Evolutionary conservation across 2,329 filamentous ascomycete genomes (phyloP).

Genomic region (Chaetomiaceae sp.): DNA sequence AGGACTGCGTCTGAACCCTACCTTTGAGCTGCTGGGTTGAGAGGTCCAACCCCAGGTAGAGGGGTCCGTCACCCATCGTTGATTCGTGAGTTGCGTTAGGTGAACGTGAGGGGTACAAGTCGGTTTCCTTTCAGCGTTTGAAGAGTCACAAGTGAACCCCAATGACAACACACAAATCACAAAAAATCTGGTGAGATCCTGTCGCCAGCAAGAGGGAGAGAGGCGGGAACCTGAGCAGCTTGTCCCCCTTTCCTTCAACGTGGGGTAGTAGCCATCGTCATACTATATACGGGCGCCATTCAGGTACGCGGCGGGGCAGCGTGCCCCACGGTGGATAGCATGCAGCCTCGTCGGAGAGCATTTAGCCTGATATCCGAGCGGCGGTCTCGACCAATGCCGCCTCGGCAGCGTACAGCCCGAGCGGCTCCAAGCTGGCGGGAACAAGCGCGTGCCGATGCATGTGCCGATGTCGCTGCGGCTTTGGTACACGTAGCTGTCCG

Average conservation of each 20-base stretch:
- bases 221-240: no score
- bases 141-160: no score
- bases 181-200: no score
- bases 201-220: neutral
- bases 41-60: constrained; percentile 91
- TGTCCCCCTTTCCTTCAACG: constrained; percentile 3
- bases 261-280: constrained; percentile 15
- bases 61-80: constrained; percentile 41
- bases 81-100: no score
- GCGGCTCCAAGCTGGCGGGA: constrained; percentile 6
- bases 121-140: no score
- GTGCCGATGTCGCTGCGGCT: constrained; percentile 12
- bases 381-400: constrained; percentile 16
- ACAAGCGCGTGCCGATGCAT: neutral
- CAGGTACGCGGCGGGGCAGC: constrained; percentile 17
- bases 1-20: constrained; percentile 26
- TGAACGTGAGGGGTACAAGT: neutral
- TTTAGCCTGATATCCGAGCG: constrained; percentile 20
- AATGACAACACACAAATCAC: no score
- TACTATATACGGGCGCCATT: neutral
- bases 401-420: neutral
- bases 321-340: constrained; percentile 3
- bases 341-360: constrained; percentile 18
- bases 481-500: no score
- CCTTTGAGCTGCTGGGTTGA: constrained; percentile 97